Percentiles rank a stretch among this genome's conserved stretches.
Evolutionary conservation across 2,329 filamentous ascomycete genomes (phyloP).

Genomic region (Scedosporium minutisporum): DNA sequence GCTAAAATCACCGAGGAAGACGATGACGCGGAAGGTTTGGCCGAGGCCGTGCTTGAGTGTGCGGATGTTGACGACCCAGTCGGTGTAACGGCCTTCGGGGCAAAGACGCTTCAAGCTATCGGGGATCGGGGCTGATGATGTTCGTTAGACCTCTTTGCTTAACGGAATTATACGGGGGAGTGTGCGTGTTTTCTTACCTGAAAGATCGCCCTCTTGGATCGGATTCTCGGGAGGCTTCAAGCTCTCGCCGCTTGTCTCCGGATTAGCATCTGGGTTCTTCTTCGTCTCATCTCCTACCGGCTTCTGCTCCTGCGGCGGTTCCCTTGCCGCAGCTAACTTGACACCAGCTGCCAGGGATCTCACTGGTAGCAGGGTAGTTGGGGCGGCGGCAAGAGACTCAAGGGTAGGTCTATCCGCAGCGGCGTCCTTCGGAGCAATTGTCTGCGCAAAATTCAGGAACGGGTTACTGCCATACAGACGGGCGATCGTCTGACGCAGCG

Average conservation of each 20-base stretch:
- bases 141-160: not conserved
- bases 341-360: not conserved
- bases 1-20: conserved; percentile 54
- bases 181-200: not conserved
- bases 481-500: conserved; percentile 20
- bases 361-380: not conserved
- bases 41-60: conserved; percentile 51
- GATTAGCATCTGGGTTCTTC: not conserved
- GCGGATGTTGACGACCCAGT: conserved; percentile 62
- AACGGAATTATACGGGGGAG: not conserved
- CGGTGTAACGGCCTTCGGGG: conserved; percentile 26
- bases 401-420: conserved; percentile 1
- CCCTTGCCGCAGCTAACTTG: not conserved
- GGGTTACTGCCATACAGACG: conserved; percentile 43
- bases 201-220: conserved; percentile 1
- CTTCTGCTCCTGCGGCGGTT: not conserved
- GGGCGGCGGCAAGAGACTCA: not conserved
- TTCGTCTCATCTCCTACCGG: not conserved
- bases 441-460: conserved; percentile 4
- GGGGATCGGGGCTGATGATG: not conserved
- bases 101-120: not conserved
- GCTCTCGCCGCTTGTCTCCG: not conserved
- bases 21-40: conserved; percentile 51
- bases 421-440: conserved; percentile 1
- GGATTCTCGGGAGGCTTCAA: conserved; percentile 7